Base-by-base conservation (phyloP, 2,329 filamentous ascomycete genomes). In the Hypoxylon sp. region DNA sequence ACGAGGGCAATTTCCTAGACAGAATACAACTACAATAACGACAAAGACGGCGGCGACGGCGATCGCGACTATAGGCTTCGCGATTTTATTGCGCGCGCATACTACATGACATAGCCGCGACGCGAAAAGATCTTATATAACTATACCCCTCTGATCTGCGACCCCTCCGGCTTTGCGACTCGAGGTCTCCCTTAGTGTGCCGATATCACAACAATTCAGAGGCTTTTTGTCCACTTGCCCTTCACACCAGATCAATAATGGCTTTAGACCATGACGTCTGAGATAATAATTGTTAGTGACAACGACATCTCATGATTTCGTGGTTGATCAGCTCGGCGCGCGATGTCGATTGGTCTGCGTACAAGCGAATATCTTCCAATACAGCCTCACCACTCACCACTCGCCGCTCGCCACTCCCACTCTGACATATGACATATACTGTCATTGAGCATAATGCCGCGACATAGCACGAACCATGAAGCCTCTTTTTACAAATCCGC, bases 321-420 rank as follows among this genome's bases (percentile, higher is more conserved):
- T 23, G 37, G 29, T 34, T 50, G 34, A 47, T 63, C 25, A 11
- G 21, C 27, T 27, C 21, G 32, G 60, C 56, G 63, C 66, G 52
- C 53, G 43, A 48, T 37, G n/a, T 63, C 60, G 47, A 63, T 56
- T 52, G 56, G 43, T 52, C 55, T 56, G 63, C 56, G 56, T 34
- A 37, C 30, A 53, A 52, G 53, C 55, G 19, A 43, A 45, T 8
- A 12, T 51, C 39, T 25, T 29, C 29, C 57, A 51, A 55, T 16
- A 14, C 21, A 43, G 43, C 41, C 8, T 23, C 39, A 45, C 39
- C 16, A 23, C 41, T 34, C 61, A 45, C 46, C 16, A 29, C 41
- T 34, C 61, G 27, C 30, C 23, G 46, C 7, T 29, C 30, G 27
- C 30, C 23, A 51, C 7, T 29, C 30, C 29, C 11, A 39, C 46